phyloP scores from a whole-genome alignment of 768 basidiomycete genomes.

The Leucocoprinus leucothites region DNA sequence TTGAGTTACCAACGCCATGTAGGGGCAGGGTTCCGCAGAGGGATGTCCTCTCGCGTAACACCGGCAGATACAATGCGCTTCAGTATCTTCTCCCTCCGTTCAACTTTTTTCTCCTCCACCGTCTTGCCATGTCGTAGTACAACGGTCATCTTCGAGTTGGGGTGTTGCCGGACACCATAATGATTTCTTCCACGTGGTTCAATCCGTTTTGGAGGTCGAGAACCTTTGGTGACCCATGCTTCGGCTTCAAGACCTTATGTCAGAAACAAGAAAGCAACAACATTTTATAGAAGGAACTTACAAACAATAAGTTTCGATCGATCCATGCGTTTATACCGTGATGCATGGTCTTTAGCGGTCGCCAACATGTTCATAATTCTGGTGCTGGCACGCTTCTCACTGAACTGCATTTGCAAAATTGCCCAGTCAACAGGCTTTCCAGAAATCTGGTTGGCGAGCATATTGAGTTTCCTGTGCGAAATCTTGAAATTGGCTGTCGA shows the following conservation, averaged over 20 bases:
- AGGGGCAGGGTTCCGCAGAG: conserved; percentile 68
- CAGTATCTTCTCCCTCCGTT: conserved; percentile 64
- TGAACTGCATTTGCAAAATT: conserved; percentile 96
- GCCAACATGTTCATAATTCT: conserved; percentile 88
- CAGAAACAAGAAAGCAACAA: neutral
- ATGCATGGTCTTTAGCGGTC: conserved; percentile 83
- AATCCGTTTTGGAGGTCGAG: conserved; percentile 55
- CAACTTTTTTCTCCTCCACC: conserved; percentile 58
- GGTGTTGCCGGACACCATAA: conserved; percentile 73
- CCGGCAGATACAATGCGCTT: conserved; percentile 79
- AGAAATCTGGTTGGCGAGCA: conserved; percentile 81
- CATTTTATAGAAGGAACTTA: conserved; percentile 34
- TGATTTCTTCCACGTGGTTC: conserved; percentile 86
- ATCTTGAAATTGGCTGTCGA: conserved; percentile 93
- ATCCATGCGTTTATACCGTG: conserved; percentile 70
- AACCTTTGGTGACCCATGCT: conserved; percentile 92
- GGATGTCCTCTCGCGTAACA: conserved; percentile 73
- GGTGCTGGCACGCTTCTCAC: conserved; percentile 84
- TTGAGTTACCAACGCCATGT: conserved; percentile 73
- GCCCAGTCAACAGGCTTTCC: conserved; percentile 93
- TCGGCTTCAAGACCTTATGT: conserved; percentile 54
- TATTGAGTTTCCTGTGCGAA: conserved; percentile 89
- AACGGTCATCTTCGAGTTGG: conserved; percentile 71
- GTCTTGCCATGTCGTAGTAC: conserved; percentile 82
- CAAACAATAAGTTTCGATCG: conserved; percentile 75